Evolutionary conservation across 2,329 filamentous ascomycete species (phyloP).

Genomic region (Aspergillus sp.): DNA sequence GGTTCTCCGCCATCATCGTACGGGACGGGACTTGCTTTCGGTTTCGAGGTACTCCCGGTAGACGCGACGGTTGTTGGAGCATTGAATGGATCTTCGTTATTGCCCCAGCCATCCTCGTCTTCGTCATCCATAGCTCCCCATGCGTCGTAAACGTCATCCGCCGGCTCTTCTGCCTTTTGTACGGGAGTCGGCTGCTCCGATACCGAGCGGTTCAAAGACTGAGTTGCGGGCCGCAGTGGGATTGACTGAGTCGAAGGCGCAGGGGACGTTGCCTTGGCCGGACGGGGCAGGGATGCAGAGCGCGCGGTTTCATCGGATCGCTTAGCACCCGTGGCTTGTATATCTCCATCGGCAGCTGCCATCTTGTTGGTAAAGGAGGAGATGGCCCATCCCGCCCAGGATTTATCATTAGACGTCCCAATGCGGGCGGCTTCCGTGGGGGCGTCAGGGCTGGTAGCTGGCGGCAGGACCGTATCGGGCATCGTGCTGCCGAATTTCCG

Average conservation of each 20-base stretch:
- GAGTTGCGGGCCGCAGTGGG: constrained; percentile 29
- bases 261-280: constrained; percentile 38
- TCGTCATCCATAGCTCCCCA: constrained; percentile 74
- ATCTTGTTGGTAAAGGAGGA: constrained; percentile 98
- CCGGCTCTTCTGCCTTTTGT: constrained; percentile 58
- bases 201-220: constrained; percentile 42
- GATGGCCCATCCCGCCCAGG: constrained; percentile 97
- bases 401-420: constrained; percentile 72
- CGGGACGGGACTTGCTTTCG: constrained; percentile 50
- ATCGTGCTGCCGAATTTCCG: constrained; percentile 77
- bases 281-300: constrained; percentile 55
- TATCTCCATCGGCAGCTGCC: constrained; percentile 81
- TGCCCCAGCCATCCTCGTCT: constrained; percentile 54
- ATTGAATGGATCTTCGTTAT: constrained; percentile 48
- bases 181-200: constrained; percentile 46
- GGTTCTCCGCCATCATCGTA: constrained; percentile 87
- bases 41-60: constrained; percentile 31
- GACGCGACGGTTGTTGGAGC: constrained; percentile 36
- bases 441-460: constrained; percentile 57
- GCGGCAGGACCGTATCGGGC: constrained; percentile 78
- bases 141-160: constrained; percentile 66
- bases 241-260: constrained; percentile 27
- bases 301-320: constrained; percentile 49
- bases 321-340: constrained; percentile 63
- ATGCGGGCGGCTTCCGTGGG: constrained; percentile 67